Percentiles rank a stretch among this genome's conserved stretches.
These are phyloP conservation scores for Fusarium multiceps DNA, from an alignment of 2,329 filamentous ascomycete species.

Conservation along the genomic window DNA sequence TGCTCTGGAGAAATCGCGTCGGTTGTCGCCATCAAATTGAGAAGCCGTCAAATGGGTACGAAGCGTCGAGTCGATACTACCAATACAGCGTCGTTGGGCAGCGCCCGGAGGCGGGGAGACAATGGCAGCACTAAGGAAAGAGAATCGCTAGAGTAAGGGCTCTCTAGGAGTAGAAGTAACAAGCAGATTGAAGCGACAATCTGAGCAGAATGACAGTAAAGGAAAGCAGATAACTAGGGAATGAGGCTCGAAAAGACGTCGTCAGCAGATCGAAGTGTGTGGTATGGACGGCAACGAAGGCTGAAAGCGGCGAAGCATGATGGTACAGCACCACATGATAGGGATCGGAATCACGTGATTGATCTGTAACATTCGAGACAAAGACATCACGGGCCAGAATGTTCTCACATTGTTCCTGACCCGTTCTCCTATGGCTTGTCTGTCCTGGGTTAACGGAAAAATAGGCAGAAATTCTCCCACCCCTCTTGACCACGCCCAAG, in stretches of 20 bases:
- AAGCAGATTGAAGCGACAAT: conserved; percentile 9
- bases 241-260: conserved; percentile 37
- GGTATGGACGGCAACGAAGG: conserved; percentile 25
- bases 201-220: conserved; percentile 18
- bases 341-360: conserved; percentile 33
- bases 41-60: conserved; percentile 8
- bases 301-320: conserved; percentile 41
- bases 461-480: not conserved
- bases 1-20: conserved; percentile 43
- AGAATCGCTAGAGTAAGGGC: conserved; percentile 8
- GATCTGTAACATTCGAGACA: conserved; percentile 5
- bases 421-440: not conserved
- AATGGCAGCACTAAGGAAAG: conserved; percentile 22
- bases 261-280: conserved; percentile 30
- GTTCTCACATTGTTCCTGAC: not conserved
- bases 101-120: conserved; percentile 33
- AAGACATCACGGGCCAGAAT: not conserved
- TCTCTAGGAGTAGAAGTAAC: conserved; percentile 12
- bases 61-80: conserved; percentile 24
- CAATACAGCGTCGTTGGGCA: conserved; percentile 37
- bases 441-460: not conserved
- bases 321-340: conserved; percentile 19
- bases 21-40: conserved; percentile 45
- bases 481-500: not conserved
- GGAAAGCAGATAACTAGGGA: conserved; percentile 35